Percentiles rank a stretch among this genome's conserved stretches.
phyloP scores from a whole-genome alignment of 192 early-diverging fungal species.

The Coemansia aciculifera region DNA sequence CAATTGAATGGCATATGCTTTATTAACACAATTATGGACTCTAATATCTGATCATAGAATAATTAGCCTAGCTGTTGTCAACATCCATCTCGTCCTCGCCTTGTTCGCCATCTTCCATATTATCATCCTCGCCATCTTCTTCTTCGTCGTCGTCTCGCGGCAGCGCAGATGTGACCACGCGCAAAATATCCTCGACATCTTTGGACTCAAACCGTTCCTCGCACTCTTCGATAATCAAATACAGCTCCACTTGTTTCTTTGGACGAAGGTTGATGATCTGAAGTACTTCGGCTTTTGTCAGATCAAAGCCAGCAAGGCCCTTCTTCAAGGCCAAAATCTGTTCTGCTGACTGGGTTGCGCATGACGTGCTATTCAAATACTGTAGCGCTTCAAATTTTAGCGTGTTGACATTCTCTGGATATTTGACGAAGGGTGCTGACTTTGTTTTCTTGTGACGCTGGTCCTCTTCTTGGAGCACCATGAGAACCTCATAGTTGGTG shows the following conservation, averaged over 20 bases:
- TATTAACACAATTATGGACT: conserved; percentile 2
- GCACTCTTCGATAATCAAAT: conserved; percentile 73
- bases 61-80: conserved; percentile 3
- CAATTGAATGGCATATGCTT: not conserved
- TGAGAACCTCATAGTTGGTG: conserved; percentile 70
- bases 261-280: conserved; percentile 76
- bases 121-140: conserved; percentile 7
- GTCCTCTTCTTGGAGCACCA: conserved; percentile 60
- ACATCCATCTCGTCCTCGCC: conserved; percentile 16
- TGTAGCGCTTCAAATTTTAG: conserved; percentile 62
- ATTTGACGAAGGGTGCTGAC: conserved; percentile 38
- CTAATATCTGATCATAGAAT: not conserved
- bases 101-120: not conserved
- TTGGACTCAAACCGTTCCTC: conserved; percentile 63
- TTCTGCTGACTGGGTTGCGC: conserved; percentile 58
- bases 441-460: conserved; percentile 35
- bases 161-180: conserved; percentile 50
- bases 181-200: conserved; percentile 57
- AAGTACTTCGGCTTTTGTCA: conserved; percentile 74
- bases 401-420: conserved; percentile 65
- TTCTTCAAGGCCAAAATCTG: conserved; percentile 56
- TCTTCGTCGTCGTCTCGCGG: conserved; percentile 38
- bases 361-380: conserved; percentile 62
- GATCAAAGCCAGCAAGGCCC: conserved; percentile 45
- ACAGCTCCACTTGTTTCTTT: conserved; percentile 63